Evolutionary conservation across 345 rosid genomes (phyloP).

Genomic region (Excoecaria cochinchinensis): DNA sequence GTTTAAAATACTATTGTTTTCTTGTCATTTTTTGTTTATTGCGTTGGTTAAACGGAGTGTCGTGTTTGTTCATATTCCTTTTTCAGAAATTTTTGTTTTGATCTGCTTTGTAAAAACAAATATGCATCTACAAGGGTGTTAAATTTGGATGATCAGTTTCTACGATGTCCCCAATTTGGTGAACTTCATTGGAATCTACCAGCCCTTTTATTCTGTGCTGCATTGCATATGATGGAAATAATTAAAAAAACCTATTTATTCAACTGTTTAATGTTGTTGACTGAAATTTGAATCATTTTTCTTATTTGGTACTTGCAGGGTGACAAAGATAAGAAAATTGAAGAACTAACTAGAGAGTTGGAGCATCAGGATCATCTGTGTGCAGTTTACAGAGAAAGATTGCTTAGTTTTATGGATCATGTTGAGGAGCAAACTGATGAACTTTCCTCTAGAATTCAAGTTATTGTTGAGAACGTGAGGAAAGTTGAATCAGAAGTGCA

Average conservation of each 20-base stretch:
- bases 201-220: background rate
- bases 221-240: background rate
- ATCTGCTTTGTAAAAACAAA: background rate
- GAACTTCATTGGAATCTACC: background rate
- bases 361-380: slow-evolving; percentile 59
- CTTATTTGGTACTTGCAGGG: slow-evolving; percentile 43
- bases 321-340: slow-evolving; percentile 66
- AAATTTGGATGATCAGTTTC: background rate
- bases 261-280: background rate
- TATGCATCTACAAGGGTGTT: background rate
- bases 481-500: slow-evolving; percentile 52
- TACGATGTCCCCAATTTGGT: slow-evolving; percentile 3
- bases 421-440: slow-evolving; percentile 64
- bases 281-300: background rate
- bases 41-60: background rate
- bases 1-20: background rate
- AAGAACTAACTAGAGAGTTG: slow-evolving; percentile 55
- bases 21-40: background rate
- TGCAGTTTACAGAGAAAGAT: slow-evolving; percentile 43
- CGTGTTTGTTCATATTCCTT: background rate
- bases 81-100: background rate
- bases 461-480: slow-evolving; percentile 52
- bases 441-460: slow-evolving; percentile 50
- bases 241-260: background rate
- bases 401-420: slow-evolving; percentile 51